Conservation (phyloP, 306 rosid genomes). For the Cucumis sativus region Cucumber_9930_V3 NC_026660.2:7851001-7851500, state of each 20-base stretch:
- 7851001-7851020: background rate
- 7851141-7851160: conserved; percentile 70
- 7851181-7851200: conserved; percentile 7
- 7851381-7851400: conserved; percentile 95
- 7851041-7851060: conserved; percentile 54
- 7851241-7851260: background rate
- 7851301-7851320: background rate
- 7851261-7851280: background rate
- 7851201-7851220: background rate
- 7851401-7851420: conserved; percentile 35
- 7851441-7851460: background rate
- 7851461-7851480: background rate
- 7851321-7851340: background rate
- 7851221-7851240: background rate
- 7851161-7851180: background rate
- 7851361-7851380: conserved; percentile 74
- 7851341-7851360: conserved; percentile 84
- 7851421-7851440: background rate
- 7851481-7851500: conserved; percentile 27
- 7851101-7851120: conserved; percentile 71
- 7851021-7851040: background rate
- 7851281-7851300: background rate
- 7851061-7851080: conserved; percentile 86
- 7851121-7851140: conserved; percentile 89
- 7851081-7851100: conserved; percentile 92